Percentiles rank a stretch among this genome's conserved stretches.
phyloP scores from a whole-genome alignment of 208 protist genomes.

The Lotmaria passim region DNA sequence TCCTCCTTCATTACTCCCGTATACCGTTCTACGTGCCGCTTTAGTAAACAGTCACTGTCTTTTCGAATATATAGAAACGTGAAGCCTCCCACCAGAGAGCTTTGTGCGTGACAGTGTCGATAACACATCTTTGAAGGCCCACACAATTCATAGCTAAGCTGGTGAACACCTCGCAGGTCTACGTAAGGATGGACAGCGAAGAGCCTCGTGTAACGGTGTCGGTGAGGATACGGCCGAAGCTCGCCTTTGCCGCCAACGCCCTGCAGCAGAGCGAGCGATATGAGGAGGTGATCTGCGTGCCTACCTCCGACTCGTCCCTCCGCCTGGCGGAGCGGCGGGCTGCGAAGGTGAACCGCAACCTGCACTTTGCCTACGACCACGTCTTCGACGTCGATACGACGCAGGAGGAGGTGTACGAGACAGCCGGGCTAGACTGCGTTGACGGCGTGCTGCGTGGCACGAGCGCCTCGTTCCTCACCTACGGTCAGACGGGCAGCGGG shows the following conservation, averaged over 20 bases:
- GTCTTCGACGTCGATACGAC: constrained; percentile 65
- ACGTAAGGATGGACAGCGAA: constrained; percentile 3
- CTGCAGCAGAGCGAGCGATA: constrained; percentile 56
- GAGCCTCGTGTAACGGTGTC: constrained; percentile 56
- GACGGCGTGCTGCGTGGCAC: constrained; percentile 59
- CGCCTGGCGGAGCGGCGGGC: constrained; percentile 50
- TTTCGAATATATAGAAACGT: no score
- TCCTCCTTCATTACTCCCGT: no score
- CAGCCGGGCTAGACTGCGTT: constrained; percentile 58
- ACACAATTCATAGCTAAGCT: no score
- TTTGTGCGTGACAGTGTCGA: no score
- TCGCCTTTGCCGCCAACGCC: constrained; percentile 46
- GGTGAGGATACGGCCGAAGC: constrained; percentile 70
- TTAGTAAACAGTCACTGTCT: no score
- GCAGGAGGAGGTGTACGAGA: constrained; percentile 87
- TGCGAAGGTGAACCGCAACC: constrained; percentile 37
- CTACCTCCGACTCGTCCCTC: constrained; percentile 49
- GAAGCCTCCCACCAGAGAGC: no score
- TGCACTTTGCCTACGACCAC: constrained; percentile 67
- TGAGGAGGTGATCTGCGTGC: constrained; percentile 52
- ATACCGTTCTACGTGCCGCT: no score
- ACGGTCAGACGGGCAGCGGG: constrained; percentile 90
- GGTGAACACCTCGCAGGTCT: no score
- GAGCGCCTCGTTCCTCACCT: constrained; percentile 71
- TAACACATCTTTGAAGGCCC: no score